phyloP scores from a whole-genome alignment of 2,329 filamentous ascomycete genomes.

The Sporothrix dimorphospora region DNA sequence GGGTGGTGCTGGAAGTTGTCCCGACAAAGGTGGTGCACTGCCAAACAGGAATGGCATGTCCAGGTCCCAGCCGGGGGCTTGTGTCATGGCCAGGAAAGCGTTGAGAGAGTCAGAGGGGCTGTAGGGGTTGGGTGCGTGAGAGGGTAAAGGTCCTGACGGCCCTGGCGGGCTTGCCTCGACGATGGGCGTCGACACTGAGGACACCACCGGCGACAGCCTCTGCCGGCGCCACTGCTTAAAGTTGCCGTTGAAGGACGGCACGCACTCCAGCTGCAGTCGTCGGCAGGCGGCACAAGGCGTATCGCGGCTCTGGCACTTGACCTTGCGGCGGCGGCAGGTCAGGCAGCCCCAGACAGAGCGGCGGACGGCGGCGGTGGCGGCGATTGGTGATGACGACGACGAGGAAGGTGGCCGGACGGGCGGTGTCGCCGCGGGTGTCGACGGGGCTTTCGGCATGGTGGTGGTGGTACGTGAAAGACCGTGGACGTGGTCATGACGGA shows the following conservation, averaged over 20 bases:
- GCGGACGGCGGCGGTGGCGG: background rate
- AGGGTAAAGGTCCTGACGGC: background rate
- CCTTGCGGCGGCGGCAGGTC: constrained; percentile 31
- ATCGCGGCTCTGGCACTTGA: constrained; percentile 30
- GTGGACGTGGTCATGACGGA: background rate
- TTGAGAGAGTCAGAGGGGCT: background rate
- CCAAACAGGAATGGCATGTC: constrained; percentile 10
- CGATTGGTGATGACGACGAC: background rate
- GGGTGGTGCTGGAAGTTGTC: background rate
- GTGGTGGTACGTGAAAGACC: background rate
- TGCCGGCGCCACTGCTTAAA: constrained; percentile 26
- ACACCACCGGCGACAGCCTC: background rate
- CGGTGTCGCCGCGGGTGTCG: background rate
- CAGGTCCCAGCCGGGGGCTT: background rate
- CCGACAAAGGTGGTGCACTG: background rate
- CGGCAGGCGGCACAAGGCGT: constrained; percentile 29
- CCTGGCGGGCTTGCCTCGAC: too few species aligned
- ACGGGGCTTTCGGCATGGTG: background rate
- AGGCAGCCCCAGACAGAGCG: constrained; percentile 32
- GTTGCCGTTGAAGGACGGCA: constrained; percentile 27
- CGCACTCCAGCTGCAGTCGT: constrained; percentile 28
- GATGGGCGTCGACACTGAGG: too few species aligned
- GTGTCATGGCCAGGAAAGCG: background rate
- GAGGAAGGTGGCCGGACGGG: background rate
- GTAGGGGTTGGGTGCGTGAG: background rate